Evolutionary conservation across 2,329 filamentous ascomycete genomes (phyloP).

Genomic region (Leptographium procerum): DNA sequence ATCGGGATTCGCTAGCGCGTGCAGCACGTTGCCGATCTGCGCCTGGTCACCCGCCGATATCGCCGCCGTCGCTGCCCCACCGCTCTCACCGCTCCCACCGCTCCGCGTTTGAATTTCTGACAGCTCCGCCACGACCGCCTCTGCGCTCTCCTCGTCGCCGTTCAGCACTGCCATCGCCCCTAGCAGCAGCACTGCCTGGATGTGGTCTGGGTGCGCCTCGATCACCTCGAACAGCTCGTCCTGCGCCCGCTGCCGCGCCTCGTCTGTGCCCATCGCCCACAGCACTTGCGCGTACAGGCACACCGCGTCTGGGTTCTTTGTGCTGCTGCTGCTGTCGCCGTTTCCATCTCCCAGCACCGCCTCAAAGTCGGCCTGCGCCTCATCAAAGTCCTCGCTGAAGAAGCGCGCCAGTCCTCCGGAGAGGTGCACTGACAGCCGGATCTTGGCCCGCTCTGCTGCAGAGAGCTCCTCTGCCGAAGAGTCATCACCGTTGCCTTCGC

Average conservation of each 20-base stretch:
- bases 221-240: constrained; percentile 72
- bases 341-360: constrained; percentile 66
- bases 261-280: constrained; percentile 74
- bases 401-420: constrained; percentile 78
- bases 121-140: constrained; percentile 71
- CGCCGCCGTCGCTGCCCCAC: no score
- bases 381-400: constrained; percentile 51
- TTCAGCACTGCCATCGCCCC: constrained; percentile 78
- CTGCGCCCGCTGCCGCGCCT: constrained; percentile 64
- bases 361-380: constrained; percentile 70
- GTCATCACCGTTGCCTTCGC: constrained; percentile 37
- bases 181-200: constrained; percentile 69
- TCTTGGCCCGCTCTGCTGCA: constrained; percentile 52
- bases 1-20: constrained; percentile 60
- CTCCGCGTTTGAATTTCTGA: constrained; percentile 58
- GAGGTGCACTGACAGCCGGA: constrained; percentile 73
- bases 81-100: constrained; percentile 17
- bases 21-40: constrained; percentile 61
- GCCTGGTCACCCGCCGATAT: constrained; percentile 53
- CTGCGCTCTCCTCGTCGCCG: constrained; percentile 63
- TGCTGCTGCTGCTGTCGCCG: constrained; percentile 57
- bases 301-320: constrained; percentile 67
- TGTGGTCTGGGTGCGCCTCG: constrained; percentile 60
- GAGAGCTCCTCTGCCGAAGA: constrained; percentile 44
- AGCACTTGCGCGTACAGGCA: constrained; percentile 84